These are phyloP conservation scores for Dactylellina cionopaga DNA, from an alignment of 2,329 filamentous ascomycete genomes.

Conservation along the genomic window DNA sequence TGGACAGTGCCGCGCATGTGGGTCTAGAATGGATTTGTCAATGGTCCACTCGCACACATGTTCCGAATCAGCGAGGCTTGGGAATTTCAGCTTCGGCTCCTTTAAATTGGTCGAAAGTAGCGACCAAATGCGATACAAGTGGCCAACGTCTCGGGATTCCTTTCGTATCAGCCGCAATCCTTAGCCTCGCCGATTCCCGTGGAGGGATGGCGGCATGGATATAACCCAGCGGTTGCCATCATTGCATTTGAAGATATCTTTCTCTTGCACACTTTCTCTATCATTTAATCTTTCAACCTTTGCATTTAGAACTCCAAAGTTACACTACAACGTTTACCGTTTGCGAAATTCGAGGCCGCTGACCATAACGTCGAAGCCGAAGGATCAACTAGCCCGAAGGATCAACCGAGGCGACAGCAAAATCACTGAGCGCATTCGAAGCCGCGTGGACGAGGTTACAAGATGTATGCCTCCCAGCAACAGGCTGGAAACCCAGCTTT, in stretches of 20 bases:
- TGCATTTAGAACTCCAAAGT: too few species aligned
- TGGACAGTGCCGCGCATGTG: slow-evolving; percentile 17
- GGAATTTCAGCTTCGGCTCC: slow-evolving; percentile 29
- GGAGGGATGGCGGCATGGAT: slow-evolving; percentile 5
- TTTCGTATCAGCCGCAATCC: slow-evolving; percentile 49
- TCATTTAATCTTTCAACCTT: background rate
- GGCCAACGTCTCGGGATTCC: slow-evolving; percentile 7
- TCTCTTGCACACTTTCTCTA: background rate
- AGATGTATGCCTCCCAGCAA: slow-evolving; percentile 48
- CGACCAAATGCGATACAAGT: slow-evolving; percentile 3
- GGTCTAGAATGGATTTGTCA: slow-evolving; percentile 25
- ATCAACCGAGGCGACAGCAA: too few species aligned
- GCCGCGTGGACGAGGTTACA: background rate
- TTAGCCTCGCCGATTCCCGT: slow-evolving; percentile 35
- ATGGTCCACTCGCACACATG: background rate
- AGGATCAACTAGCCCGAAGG: too few species aligned
- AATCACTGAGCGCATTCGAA: background rate
- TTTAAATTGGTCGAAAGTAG: background rate
- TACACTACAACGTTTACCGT: too few species aligned
- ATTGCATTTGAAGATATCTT: background rate
- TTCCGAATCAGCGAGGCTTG: slow-evolving; percentile 46
- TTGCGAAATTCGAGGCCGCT: too few species aligned
- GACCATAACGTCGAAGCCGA: too few species aligned
- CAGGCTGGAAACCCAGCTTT: slow-evolving; percentile 40
- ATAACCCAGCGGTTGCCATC: slow-evolving; percentile 18